Percentiles rank a stretch among this genome's conserved stretches.
phyloP scores from a whole-genome alignment of 345 rosid species.

The Nasturtium officinale region DNA sequence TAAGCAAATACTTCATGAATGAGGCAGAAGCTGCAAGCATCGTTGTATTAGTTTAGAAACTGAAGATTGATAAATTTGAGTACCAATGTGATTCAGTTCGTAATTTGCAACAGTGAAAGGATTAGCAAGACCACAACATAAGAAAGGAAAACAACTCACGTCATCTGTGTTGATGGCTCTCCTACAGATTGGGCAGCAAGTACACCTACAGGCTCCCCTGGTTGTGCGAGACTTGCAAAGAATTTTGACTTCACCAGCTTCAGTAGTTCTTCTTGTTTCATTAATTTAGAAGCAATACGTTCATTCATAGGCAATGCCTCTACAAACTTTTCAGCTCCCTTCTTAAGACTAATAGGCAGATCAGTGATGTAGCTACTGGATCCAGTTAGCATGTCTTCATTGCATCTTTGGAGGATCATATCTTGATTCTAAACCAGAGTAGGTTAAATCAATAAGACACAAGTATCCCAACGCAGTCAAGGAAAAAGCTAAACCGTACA shows the following conservation, averaged over 20 bases:
- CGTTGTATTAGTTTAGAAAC: not conserved
- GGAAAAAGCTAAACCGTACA: constrained; percentile 23
- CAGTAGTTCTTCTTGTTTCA: constrained; percentile 55
- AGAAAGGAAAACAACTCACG: constrained; percentile 59
- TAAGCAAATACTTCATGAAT: constrained; percentile 6
- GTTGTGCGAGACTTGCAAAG: constrained; percentile 89
- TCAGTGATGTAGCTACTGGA: constrained; percentile 57
- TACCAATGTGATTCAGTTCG: constrained; percentile 8
- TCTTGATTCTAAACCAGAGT: constrained; percentile 69
- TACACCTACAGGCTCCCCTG: constrained; percentile 98
- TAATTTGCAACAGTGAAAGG: constrained; percentile 1
- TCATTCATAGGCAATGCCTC: constrained; percentile 49
- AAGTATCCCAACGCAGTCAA: constrained; percentile 22
- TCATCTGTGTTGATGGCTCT: constrained; percentile 99
- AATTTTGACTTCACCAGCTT: constrained; percentile 70
- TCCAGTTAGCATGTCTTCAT: constrained; percentile 45
- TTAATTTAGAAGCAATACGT: constrained; percentile 43
- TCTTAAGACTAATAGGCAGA: constrained; percentile 65
- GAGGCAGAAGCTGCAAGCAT: constrained; percentile 16
- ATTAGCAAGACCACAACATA: constrained; percentile 17
- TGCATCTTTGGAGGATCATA: constrained; percentile 52
- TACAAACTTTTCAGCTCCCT: constrained; percentile 62
- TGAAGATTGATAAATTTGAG: not conserved
- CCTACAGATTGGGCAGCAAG: constrained; percentile 99
- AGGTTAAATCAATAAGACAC: constrained; percentile 10